Base-by-base conservation (phyloP, 192 early-diverging fungal genomes). In the Jimgerdemannia flammicorona region DNA sequence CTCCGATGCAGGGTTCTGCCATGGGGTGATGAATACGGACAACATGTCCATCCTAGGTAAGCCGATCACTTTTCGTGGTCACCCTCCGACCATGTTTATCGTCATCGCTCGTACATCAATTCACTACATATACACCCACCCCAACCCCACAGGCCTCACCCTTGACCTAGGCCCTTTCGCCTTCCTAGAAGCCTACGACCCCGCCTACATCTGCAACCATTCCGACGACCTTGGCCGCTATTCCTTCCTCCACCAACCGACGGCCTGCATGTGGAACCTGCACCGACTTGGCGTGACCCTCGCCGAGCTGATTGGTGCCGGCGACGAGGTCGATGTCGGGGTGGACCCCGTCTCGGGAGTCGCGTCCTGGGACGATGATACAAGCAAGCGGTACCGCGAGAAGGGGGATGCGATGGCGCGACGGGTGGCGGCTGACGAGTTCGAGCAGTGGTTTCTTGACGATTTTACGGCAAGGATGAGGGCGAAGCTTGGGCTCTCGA, bases 21-120 rank as follows among this genome's bases (percentile, higher is more conserved):
- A 95, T 71, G 92, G 94, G 43, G 95, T 96, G 3, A 93, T 96
- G 92, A 96, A 96, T 80, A 96, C 95, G 0, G 95, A 97, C 79
- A 97, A 97, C 74, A 93, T 95, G 91, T 95, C 93, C 3, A 77
- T 96, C 2, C 75, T 94, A 29, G 93, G 76, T 69, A 40, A 43
- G 70, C 4, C 54, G 3, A 44, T 19, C 9, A 43, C 41, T 3
- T n/a, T 29, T 17, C 40, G 63, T n/a, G 29, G 29, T 29, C 29
- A 29, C 29, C 29, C 14, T 59, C 14, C 49, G 49, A 59, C 6
- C 6, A 59, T 14, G 14, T 59, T 14, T 14, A 59, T 59, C 49
- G 6, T 59, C 49, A 59, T 59, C 49, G 49, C 49, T 14, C 8
- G 49, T 14, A 6, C 6, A 10, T 59, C 49, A 59, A 59, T 10